These are phyloP conservation scores for Fraxinus dipetala DNA, from an alignment of 305 asterid genomes.

Conservation along the genomic window DNA sequence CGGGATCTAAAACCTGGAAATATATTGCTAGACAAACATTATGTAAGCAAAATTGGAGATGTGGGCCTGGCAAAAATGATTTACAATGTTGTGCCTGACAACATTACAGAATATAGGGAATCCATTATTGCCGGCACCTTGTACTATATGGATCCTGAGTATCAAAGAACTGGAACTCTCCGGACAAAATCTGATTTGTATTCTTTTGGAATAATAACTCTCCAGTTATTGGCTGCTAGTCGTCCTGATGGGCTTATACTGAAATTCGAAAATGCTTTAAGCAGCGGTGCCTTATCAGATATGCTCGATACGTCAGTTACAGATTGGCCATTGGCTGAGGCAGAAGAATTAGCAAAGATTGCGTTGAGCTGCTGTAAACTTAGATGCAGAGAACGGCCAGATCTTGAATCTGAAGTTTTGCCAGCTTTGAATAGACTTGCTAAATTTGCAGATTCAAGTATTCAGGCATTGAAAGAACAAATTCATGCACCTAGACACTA, in stretches of 20 bases:
- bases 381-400: constrained; percentile 90
- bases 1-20: constrained; percentile 92
- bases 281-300: constrained; percentile 35
- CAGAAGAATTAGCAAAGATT: constrained; percentile 58
- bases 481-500: constrained; percentile 55
- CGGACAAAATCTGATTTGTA: constrained; percentile 86
- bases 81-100: constrained; percentile 63
- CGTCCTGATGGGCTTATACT: constrained; percentile 62
- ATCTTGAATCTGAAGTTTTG: constrained; percentile 73
- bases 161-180: constrained; percentile 82
- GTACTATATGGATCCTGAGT: constrained; percentile 87
- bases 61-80: constrained; percentile 82
- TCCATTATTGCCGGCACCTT: constrained; percentile 81
- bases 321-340: constrained; percentile 74
- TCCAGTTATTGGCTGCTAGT: constrained; percentile 64
- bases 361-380: constrained; percentile 69
- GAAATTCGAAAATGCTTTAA: constrained; percentile 65
- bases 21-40: constrained; percentile 63
- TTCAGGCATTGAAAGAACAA: constrained; percentile 26
- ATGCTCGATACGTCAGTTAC: constrained; percentile 62
- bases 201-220: constrained; percentile 74
- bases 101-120: constrained; percentile 64
- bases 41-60: constrained; percentile 72
- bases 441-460: constrained; percentile 49
- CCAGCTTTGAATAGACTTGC: constrained; percentile 64